These are phyloP conservation scores for Alternaria tenuissima DNA, from an alignment of 2,329 filamentous ascomycete genomes.

Conservation along the genomic window DNA sequence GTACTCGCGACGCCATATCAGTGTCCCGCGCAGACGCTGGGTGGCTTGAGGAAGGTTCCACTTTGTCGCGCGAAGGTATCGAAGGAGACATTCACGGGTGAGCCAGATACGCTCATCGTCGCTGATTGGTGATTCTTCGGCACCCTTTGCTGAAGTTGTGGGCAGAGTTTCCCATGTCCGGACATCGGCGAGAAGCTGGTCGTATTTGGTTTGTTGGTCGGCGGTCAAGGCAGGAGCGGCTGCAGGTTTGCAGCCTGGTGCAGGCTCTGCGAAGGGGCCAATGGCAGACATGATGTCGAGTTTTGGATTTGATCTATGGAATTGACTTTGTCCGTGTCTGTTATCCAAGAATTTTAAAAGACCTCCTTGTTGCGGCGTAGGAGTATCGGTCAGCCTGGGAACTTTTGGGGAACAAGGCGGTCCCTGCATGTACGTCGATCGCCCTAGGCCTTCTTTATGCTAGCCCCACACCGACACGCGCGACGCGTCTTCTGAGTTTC, in stretches of 20 bases:
- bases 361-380: slow-evolving; percentile 4
- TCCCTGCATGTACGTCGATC: slow-evolving; percentile 25
- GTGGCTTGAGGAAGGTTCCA: slow-evolving; percentile 78
- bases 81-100: slow-evolving; percentile 87
- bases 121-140: slow-evolving; percentile 69
- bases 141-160: slow-evolving; percentile 66
- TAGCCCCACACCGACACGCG: slow-evolving; percentile 34
- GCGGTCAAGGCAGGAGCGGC: slow-evolving; percentile 69
- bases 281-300: slow-evolving; percentile 37
- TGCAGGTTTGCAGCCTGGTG: slow-evolving; percentile 64
- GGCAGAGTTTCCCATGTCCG: slow-evolving; percentile 76
- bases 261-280: slow-evolving; percentile 44
- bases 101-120: slow-evolving; percentile 89
- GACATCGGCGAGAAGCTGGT: slow-evolving; percentile 74
- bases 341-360: background rate
- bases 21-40: slow-evolving; percentile 79
- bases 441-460: slow-evolving; percentile 24
- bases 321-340: background rate
- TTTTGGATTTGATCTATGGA: background rate
- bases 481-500: slow-evolving; percentile 37
- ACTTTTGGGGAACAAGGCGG: slow-evolving; percentile 24
- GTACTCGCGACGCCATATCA: slow-evolving; percentile 91
- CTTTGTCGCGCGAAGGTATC: slow-evolving; percentile 92
- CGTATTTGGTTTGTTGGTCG: slow-evolving; percentile 85
- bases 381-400: slow-evolving; percentile 6